Evolutionary conservation across 805 yeast genomes (phyloP), one percentile per base, ranked within the genome.

Genomic region (Metschnikowia henanensis): DNA sequence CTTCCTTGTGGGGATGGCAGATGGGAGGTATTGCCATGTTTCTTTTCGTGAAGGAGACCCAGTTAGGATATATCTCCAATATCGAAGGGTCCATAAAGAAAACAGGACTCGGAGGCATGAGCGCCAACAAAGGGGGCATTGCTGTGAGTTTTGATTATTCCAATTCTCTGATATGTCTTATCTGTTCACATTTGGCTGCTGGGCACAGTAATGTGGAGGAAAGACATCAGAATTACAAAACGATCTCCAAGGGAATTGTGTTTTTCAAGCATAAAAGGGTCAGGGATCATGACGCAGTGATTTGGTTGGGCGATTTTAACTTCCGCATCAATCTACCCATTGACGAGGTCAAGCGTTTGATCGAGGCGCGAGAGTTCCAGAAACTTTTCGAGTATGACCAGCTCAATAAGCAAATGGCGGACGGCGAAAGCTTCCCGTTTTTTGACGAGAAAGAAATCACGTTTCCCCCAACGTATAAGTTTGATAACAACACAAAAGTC

Each of bases 281-380:
- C 3, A 73, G 77, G 39, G 95, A 89, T 53, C 94, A 86, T 56
- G 96, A 92, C 56, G 80, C 82, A 17, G 75, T 91, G 13, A 78
- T 94, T 13, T 89, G 97, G 90, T 73, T 87, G 65, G 99, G 99
- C 6, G 99, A 94, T 64, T 83, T 95, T 64, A 94, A 94, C 61
- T 94, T 84, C 64, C 75, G 99, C 52, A 81, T 94, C 31, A 70
- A 80, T 29, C 66, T 87, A 53, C 75, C 83, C 0, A 85, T 87
- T 50, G 92, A 84, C 15, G 77, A 78, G 19, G 95, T 87, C 1
- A 71, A 89, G 49, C 47, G 57, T 5, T 52, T 68, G 39, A 76
- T 87, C 30, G 67, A 64, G n/a, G 59, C 63, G 2, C 65, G 70
- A 4, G 72, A 83, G 9, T 78, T 69, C 51, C 70, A 62, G 5